Conservation (phyloP, 257 asterid genomes). For the Perilla frutescens region DNA sequence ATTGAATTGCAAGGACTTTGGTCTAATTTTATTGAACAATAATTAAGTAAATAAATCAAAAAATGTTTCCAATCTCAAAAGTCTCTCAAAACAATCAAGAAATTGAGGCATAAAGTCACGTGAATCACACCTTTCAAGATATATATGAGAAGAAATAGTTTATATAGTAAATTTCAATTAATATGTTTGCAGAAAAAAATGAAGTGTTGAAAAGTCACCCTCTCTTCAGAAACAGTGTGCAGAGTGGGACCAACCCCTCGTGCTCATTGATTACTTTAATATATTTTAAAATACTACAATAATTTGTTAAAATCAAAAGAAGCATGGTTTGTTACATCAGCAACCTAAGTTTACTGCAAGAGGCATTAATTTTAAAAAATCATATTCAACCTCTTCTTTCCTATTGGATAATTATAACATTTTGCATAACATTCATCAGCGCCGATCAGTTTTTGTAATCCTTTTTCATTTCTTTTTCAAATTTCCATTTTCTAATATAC, state of each 20-base stretch:
- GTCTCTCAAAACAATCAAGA: background rate
- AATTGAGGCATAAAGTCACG: constrained; percentile 15
- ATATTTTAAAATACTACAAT: background rate
- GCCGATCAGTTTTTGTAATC: too few relatives aligned
- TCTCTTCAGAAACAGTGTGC: constrained; percentile 34
- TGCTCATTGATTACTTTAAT: constrained; percentile 3
- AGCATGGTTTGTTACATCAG: constrained; percentile 21
- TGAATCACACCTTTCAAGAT: constrained; percentile 35
- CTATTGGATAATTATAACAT: too few relatives aligned
- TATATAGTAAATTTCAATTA: background rate
- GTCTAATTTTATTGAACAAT: background rate
- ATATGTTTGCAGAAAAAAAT: constrained; percentile 3
- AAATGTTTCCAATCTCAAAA: too few relatives aligned
- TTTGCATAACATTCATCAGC: too few relatives aligned
- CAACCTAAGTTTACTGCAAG: background rate
- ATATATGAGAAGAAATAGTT: constrained; percentile 14
- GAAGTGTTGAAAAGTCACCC: background rate
- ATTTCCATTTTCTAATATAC: background rate
- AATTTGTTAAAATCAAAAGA: background rate
- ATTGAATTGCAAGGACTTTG: too few relatives aligned
- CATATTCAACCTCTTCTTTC: background rate
- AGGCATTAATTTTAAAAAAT: background rate
- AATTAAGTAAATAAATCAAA: background rate
- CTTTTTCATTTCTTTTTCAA: background rate
- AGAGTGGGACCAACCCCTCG: constrained; percentile 22